Evolutionary conservation across 495 filamentous ascomycete genomes (phyloP).

Genomic region (Neurospora sublineolata): DNA sequence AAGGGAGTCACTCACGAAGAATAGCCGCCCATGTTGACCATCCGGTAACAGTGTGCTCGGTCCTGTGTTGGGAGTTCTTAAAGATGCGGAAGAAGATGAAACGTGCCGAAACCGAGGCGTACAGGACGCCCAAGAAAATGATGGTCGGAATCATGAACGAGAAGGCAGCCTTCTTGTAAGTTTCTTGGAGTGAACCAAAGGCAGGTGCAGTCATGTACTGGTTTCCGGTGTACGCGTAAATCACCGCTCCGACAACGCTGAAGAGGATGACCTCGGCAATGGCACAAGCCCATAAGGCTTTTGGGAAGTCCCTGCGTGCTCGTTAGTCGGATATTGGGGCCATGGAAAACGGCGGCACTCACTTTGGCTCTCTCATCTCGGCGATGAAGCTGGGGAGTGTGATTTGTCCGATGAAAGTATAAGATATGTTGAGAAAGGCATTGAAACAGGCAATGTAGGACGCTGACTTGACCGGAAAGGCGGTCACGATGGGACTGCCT

Average conservation of each 20-base stretch:
- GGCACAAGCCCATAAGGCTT: constrained; percentile 77
- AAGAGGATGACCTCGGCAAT: constrained; percentile 77
- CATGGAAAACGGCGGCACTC: not conserved
- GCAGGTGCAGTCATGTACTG: constrained; percentile 74
- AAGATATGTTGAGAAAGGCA: constrained; percentile 81
- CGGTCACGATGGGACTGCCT: constrained; percentile 52
- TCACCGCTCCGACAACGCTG: constrained; percentile 58
- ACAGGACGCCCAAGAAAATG: constrained; percentile 80
- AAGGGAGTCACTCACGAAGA: constrained; percentile 27
- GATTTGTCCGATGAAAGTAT: constrained; percentile 90
- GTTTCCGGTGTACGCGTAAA: constrained; percentile 73
- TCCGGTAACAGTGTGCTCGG: constrained; percentile 65
- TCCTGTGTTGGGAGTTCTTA: constrained; percentile 62
- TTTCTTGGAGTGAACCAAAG: constrained; percentile 63
- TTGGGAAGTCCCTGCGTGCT: constrained; percentile 59
- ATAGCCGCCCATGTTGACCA: constrained; percentile 71
- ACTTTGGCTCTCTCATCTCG: constrained; percentile 69
- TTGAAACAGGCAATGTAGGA: constrained; percentile 69
- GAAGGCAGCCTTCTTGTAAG: constrained; percentile 74
- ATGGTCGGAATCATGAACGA: constrained; percentile 88
- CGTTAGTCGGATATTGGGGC: not conserved
- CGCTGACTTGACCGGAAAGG: constrained; percentile 55
- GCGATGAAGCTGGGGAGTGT: constrained; percentile 85
- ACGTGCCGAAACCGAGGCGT: constrained; percentile 75
- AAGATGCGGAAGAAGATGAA: constrained; percentile 84